These are phyloP conservation scores for Podospora australis DNA, from an alignment of 495 filamentous ascomycete species.

Conservation along the genomic window DNA sequence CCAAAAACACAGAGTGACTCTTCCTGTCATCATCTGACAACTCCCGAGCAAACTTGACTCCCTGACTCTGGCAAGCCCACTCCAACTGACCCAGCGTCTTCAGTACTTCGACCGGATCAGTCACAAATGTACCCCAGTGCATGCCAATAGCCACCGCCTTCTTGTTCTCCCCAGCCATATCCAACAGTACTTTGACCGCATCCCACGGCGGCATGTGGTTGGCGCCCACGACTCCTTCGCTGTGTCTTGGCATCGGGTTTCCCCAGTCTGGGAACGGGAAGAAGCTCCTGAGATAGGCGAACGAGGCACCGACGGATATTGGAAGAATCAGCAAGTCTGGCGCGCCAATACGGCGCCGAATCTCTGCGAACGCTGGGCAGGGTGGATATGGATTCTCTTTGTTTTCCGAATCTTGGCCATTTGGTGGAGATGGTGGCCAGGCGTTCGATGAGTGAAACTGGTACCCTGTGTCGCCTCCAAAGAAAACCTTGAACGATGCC, in stretches of 20 bases:
- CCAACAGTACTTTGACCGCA: conserved; percentile 23
- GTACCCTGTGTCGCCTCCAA: conserved; percentile 29
- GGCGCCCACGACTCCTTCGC: conserved; percentile 16
- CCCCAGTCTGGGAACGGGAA: conserved; percentile 20
- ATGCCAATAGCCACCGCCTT: conserved; percentile 24
- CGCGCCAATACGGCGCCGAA: conserved; percentile 14
- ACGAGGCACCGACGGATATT: conserved; percentile 24
- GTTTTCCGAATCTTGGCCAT: background rate
- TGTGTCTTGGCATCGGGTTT: conserved; percentile 23
- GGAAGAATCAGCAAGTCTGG: conserved; percentile 24
- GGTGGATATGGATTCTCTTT: conserved; percentile 13
- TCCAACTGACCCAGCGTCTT: conserved; percentile 25
- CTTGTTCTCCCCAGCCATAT: conserved; percentile 13
- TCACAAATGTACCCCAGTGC: conserved; percentile 32
- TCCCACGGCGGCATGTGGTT: conserved; percentile 32
- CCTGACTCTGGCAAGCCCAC: conserved; percentile 25
- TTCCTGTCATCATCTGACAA: background rate
- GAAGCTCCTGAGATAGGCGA: conserved; percentile 24
- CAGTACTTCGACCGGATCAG: conserved; percentile 22
- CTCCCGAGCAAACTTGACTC: conserved; percentile 18
- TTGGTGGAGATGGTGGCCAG: conserved; percentile 21
- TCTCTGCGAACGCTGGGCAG: conserved; percentile 24
- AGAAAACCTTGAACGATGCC: conserved; percentile 12
- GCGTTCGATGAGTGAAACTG: conserved; percentile 21
- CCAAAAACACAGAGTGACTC: conserved; percentile 6